Evolutionary conservation across 1,284 basidiomycete species (phyloP).

Genomic region (Ganoderma meredithae): DNA sequence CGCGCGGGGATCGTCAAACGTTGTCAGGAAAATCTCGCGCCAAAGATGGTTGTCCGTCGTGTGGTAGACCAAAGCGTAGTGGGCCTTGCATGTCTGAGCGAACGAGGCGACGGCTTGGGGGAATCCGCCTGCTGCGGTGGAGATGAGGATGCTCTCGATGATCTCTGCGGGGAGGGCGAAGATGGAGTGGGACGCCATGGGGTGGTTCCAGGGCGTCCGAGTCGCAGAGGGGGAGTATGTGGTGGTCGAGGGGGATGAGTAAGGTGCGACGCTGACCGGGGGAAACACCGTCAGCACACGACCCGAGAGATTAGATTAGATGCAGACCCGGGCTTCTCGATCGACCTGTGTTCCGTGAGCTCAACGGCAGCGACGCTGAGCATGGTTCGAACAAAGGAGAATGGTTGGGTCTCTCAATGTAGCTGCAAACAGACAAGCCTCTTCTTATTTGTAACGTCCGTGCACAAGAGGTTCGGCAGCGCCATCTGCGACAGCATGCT

Average conservation of each 20-base stretch:
- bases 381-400: not conserved
- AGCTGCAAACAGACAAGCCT: not conserved
- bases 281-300: not conserved
- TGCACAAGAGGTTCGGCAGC: not conserved
- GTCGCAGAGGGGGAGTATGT: not conserved
- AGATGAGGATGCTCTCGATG: conserved; percentile 51
- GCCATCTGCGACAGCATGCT: no score
- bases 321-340: not conserved
- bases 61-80: conserved; percentile 50
- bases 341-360: not conserved
- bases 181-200: conserved; percentile 23
- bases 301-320: conserved; percentile 16
- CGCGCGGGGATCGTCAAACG: conserved; percentile 57
- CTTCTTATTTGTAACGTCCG: not conserved
- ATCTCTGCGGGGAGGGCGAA: conserved; percentile 48
- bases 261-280: conserved; percentile 5
- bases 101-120: conserved; percentile 49
- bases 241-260: conserved; percentile 1
- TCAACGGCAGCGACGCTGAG: not conserved
- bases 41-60: conserved; percentile 57
- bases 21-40: conserved; percentile 57
- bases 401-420: not conserved
- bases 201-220: not conserved
- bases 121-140: conserved; percentile 41
- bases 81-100: conserved; percentile 51